Conservation (phyloP, 129 eudicot genomes). For the Centrapalus pauciflorus region DNA sequence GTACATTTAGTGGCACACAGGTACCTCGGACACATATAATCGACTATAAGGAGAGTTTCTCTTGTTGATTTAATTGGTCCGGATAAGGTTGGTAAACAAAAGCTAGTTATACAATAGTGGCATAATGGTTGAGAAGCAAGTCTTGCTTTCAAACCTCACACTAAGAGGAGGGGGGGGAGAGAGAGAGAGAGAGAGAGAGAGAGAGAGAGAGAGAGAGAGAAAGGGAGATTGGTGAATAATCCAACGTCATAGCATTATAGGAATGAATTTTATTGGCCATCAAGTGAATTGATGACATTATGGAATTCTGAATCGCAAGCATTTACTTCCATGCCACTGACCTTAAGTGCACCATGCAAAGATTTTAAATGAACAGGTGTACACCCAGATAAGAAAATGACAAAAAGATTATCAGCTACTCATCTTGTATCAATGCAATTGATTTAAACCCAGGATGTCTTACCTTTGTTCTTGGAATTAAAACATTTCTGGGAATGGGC, state of each 20-base stretch:
- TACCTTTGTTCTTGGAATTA: conserved; percentile 94
- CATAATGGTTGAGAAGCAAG: background rate
- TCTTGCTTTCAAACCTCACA: background rate
- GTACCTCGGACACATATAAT: no score
- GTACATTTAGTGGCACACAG: no score
- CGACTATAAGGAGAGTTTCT: no score
- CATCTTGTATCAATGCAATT: background rate
- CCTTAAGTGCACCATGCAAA: background rate
- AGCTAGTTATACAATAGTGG: background rate
- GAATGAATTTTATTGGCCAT: background rate
- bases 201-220: no score
- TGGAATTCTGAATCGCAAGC: background rate
- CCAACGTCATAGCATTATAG: background rate
- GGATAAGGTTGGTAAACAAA: no score
- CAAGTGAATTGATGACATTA: background rate
- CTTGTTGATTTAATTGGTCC: no score
- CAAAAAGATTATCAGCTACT: background rate
- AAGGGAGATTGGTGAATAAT: background rate
- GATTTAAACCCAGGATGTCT: background rate
- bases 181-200: no score
- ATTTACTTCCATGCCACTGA: background rate
- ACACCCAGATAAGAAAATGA: background rate
- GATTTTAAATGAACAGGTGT: background rate
- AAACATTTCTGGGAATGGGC: conserved; percentile 83
- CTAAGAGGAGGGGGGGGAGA: no score